Percentiles rank a stretch among this genome's conserved stretches.
Evolutionary conservation across 345 rosid genomes (phyloP).

Genomic region (Lumnitzera littorea): DNA sequence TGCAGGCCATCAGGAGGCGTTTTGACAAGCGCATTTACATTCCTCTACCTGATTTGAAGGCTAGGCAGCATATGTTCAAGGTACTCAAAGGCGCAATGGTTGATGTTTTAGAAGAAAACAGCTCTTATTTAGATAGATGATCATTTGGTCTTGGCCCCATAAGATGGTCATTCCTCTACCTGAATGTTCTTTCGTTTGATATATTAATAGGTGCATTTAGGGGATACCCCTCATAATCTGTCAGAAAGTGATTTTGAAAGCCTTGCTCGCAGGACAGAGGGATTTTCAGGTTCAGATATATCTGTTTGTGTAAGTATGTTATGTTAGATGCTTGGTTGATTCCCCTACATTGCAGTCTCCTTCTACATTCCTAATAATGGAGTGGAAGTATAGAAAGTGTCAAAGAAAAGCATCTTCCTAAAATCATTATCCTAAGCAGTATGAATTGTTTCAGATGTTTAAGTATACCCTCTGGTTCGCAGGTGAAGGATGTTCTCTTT

Average conservation of each 20-base stretch:
- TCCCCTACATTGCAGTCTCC: not conserved
- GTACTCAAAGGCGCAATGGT: conserved; percentile 21
- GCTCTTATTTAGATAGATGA: no score
- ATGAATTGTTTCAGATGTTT: not conserved
- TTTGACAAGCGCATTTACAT: conserved; percentile 96
- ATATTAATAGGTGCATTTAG: conserved; percentile 70
- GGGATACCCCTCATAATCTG: conserved; percentile 91
- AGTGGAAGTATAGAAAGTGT: not conserved
- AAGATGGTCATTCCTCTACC: not conserved
- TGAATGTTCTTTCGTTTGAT: conserved; percentile 7
- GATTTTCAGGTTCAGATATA: conserved; percentile 94
- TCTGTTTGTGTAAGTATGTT: conserved; percentile 73
- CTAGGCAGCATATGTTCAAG: conserved; percentile 91
- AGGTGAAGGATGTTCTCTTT: conserved; percentile 92
- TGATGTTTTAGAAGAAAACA: not conserved
- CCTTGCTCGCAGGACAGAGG: conserved; percentile 73
- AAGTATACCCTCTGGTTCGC: conserved; percentile 3
- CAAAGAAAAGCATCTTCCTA: no score
- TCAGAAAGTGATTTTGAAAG: conserved; percentile 79
- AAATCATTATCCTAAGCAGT: no score
- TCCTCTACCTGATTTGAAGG: conserved; percentile 90
- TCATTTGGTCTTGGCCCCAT: not conserved
- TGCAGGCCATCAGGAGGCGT: conserved; percentile 87
- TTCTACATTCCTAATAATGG: not conserved
- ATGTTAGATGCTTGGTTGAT: not conserved